Base-by-base conservation (phyloP, 2,329 filamentous ascomycete genomes). In the Westerdykella ornata region DNA sequence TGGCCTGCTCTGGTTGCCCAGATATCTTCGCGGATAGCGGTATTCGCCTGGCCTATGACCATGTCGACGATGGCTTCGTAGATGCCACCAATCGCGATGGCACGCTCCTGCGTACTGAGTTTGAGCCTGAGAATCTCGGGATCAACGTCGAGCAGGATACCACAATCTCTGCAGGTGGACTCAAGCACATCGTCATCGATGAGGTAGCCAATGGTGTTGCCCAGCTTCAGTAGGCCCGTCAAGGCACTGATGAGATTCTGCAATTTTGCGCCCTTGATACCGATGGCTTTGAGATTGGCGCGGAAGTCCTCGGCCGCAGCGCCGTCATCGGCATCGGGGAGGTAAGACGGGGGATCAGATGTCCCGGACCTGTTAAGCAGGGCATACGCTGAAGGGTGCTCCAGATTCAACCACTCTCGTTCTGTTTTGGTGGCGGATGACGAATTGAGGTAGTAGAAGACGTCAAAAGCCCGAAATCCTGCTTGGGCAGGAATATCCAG, bases 31-130 rank as follows among this genome's bases (percentile, higher is more conserved):
- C 80, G 75, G 56, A 98, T 95, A 9, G 89, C 78, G 26, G 82
- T 78, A 54, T 98, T 98, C 42, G 89, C 90, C 60, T 89, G 92
- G 42, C 75, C 71, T 46, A 98, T 84, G 12, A 98, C 85, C 85
- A 88, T 97, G 61, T 97, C 92, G 0, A 98, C 88, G 18, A 97
- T 72, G 11, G 89, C 83, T 67, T 98, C 92, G 58, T 98, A 98
- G 13, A 97, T 74, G 2, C 87, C 89, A 11, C 81, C 83, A 45
- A 97, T 85, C 31, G 96, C 72, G 2, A 85, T 81, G 56, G 84
- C 80, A 8, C 92, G 81, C 44, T 97, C 92, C 45, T 89, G 80
- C 0, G 88, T 94, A 44, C 81, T 84, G 65, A 87, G 88, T 56
- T 90, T 83, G 38, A 77, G 77, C 31, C 84, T 70, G 6, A 98